Percentiles rank a stretch among this genome's conserved stretches.
phyloP scores from a whole-genome alignment of 495 filamentous ascomycete species.

The Daldinia grandis region DNA sequence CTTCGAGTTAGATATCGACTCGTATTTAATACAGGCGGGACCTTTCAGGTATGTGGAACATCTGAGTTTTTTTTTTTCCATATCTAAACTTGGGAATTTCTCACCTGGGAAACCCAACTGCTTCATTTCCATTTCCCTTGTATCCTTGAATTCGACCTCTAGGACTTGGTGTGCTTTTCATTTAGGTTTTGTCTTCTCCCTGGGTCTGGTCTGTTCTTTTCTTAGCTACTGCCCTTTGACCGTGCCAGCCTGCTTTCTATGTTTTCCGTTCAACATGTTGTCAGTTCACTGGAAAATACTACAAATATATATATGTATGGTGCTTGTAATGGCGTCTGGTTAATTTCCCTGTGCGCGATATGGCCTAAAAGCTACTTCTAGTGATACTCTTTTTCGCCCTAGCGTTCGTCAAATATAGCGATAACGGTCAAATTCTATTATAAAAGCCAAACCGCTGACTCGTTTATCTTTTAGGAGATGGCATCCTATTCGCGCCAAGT shows the following conservation, averaged over 20 bases:
- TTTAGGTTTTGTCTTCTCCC: not conserved
- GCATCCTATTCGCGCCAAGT: not conserved
- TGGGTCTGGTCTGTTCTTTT: not conserved
- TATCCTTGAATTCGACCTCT: not conserved
- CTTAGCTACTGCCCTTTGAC: not conserved
- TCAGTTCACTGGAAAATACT: not conserved
- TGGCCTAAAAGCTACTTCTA: not conserved
- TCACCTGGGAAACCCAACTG: not conserved
- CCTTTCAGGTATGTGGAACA: not conserved
- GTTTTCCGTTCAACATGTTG: not conserved
- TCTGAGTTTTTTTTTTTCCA: not conserved
- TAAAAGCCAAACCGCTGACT: not conserved
- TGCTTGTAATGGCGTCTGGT: not conserved
- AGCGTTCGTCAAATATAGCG: not conserved
- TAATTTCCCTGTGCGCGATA: not conserved
- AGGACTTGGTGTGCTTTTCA: not conserved
- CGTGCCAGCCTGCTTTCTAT: not conserved
- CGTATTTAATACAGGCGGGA: too few species aligned
- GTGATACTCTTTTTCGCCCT: too few species aligned
- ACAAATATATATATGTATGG: not conserved
- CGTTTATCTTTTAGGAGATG: not conserved
- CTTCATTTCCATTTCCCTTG: not conserved
- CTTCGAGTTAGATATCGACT: not conserved
- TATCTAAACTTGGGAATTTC: not conserved
- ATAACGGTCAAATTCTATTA: not conserved